Base-by-base conservation (phyloP, 768 basidiomycete genomes). In the Artomyces pyxidatus region DNA sequence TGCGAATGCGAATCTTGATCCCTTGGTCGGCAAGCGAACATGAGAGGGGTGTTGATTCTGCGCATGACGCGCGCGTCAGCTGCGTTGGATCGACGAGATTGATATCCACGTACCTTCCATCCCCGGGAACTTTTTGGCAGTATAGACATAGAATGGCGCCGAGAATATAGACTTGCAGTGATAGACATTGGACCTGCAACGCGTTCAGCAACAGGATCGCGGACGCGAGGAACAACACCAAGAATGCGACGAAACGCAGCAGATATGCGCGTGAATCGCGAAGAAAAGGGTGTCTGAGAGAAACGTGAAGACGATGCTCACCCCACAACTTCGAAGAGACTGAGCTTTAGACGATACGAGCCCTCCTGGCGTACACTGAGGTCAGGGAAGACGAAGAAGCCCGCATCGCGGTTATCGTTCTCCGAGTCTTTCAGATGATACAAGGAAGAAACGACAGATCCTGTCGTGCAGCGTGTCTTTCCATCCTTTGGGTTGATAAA, bases 331-430 rank as follows among this genome's bases (percentile, higher is more conserved):
- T 97, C 94, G 63, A 87, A 98, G 44, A 98, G 68, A 45, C 75
- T 78, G 53, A 84, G 71, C 63, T 83, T 85, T 37, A 75, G 65
- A 11, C 88, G 74, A 60, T 94, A 98, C 56, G 84, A 85, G 7
- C 94, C 94, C 65, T 97, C 94, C 3, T 89, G 91, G 51, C 91
- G 72, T 5, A 97, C 90, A 52, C 85, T 87, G 22, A 98, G 75
- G 64, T 96, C 94, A 0, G 94, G 94, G 59, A 98, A 98, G 27
- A 96, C 92, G 61, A 98, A 98, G 71, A 94, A 93, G 0, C 90
- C 93, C 7, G 89, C 90, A 58, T 90, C 88, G 62, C 71, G 62
- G 53, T 74, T 74, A 46, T 70, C 68, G 54, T 79, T 74, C 53
- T 84, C 80, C 26, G 75, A 60, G 42, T 68, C 67, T 49, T 93